Percentiles rank a stretch among this genome's conserved stretches.
Evolutionary conservation across 2,329 filamentous ascomycete genomes (phyloP).

Genomic region (Didymella exigua): DNA sequence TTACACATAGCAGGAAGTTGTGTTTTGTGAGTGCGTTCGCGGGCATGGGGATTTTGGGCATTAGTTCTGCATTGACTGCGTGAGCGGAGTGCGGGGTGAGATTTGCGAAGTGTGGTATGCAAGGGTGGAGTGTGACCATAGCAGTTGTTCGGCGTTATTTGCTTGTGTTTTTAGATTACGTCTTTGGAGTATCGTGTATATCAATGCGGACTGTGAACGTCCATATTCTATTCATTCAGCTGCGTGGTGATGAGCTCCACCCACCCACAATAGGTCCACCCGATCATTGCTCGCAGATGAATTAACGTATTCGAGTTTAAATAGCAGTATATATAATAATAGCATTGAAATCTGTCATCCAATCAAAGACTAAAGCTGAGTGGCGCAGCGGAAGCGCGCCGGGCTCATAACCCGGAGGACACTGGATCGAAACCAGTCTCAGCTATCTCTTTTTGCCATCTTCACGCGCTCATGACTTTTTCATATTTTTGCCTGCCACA

Average conservation of each 20-base stretch:
- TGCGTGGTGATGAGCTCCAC: too few relatives aligned
- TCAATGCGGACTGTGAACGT: not conserved
- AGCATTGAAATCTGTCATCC: not conserved
- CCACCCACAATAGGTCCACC: too few relatives aligned
- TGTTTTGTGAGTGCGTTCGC: constrained; percentile 82
- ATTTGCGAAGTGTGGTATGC: too few relatives aligned
- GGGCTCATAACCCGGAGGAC: constrained; percentile 44
- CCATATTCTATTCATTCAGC: too few relatives aligned
- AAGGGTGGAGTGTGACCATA: too few relatives aligned
- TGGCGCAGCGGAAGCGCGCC: constrained; percentile 43
- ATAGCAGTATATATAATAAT: not conserved
- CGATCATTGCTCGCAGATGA: too few relatives aligned
- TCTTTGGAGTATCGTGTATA: not conserved
- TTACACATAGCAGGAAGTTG: constrained; percentile 78
- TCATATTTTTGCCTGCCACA: too few relatives aligned
- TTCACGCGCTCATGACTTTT: too few relatives aligned
- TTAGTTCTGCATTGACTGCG: constrained; percentile 86
- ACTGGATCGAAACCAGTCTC: constrained; percentile 39
- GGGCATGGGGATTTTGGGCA: constrained; percentile 84
- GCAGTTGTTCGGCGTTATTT: not conserved
- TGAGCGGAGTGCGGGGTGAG: not conserved
- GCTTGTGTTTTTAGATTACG: not conserved
- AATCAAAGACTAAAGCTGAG: constrained; percentile 29
- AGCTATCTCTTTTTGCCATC: constrained; percentile 25
- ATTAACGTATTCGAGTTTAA: too few relatives aligned